Percentiles rank a stretch among this genome's conserved stretches.
Evolutionary conservation across 305 asterid genomes (phyloP).

Genomic region (Lippia alba): DNA sequence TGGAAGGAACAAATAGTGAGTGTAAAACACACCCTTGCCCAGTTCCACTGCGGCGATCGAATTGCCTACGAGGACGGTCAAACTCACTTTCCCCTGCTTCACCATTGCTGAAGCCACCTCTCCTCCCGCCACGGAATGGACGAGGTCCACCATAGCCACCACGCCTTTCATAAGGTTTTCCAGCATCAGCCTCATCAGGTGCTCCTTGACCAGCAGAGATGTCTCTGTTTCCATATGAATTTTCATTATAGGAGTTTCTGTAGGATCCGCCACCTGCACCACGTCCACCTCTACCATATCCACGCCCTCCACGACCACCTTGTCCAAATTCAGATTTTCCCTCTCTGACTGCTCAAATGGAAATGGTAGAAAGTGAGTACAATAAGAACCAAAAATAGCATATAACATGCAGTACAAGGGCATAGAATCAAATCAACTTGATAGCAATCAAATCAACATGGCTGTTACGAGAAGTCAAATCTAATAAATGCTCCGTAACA

Average conservation of each 20-base stretch:
- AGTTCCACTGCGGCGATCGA: conserved; percentile 67
- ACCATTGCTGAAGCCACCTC: conserved; percentile 64
- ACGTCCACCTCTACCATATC: conserved; percentile 51
- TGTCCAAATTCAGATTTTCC: conserved; percentile 57
- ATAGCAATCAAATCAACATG: background rate
- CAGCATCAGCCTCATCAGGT: conserved; percentile 45
- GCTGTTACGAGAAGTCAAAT: too few relatives aligned
- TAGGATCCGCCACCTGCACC: conserved; percentile 61
- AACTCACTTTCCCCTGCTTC: conserved; percentile 58
- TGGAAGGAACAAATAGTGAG: background rate
- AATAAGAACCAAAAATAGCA: background rate
- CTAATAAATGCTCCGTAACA: background rate
- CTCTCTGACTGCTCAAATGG: conserved; percentile 58
- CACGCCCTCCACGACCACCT: conserved; percentile 66
- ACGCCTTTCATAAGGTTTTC: conserved; percentile 54
- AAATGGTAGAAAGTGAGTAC: background rate
- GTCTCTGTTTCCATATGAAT: conserved; percentile 56
- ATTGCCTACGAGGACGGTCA: conserved; percentile 52
- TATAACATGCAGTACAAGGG: background rate
- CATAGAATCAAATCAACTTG: background rate
- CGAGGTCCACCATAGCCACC: conserved; percentile 67
- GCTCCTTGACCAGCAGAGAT: conserved; percentile 55
- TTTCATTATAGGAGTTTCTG: conserved; percentile 53
- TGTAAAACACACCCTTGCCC: conserved; percentile 53
- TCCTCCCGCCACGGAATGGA: conserved; percentile 59